A percentile compares a stretch with the other conserved stretches of the same genome.
These are phyloP conservation scores for Wickerhamomyces hampshirensis DNA, from an alignment of 805 yeast species.

Conservation along the genomic window DNA sequence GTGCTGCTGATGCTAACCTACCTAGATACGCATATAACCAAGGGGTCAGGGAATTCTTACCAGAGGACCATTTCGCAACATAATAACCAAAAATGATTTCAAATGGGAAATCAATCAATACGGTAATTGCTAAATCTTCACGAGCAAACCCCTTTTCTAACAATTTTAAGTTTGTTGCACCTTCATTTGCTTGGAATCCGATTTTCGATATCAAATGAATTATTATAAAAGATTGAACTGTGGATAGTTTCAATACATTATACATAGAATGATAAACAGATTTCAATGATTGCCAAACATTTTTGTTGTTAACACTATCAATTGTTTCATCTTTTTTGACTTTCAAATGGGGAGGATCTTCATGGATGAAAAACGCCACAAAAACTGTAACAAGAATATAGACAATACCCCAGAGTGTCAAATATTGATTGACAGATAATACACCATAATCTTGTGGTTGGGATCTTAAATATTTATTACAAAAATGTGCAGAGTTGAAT, in stretches of 20 bases:
- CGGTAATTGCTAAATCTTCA: conserved; percentile 91
- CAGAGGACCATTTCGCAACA: conserved; percentile 92
- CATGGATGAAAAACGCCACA: conserved; percentile 58
- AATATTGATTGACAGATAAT: conserved; percentile 67
- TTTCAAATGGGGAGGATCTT: conserved; percentile 55
- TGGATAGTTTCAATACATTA: conserved; percentile 60
- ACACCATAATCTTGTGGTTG: conserved; percentile 61
- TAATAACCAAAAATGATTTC: conserved; percentile 93
- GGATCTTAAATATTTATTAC: conserved; percentile 73
- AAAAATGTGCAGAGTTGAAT: conserved; percentile 86
- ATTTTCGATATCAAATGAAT: conserved; percentile 79
- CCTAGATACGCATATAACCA: conserved; percentile 90
- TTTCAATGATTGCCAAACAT: conserved; percentile 29
- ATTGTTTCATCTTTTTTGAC: conserved; percentile 28
- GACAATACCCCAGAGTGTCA: conserved; percentile 70
- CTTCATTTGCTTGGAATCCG: conserved; percentile 94
- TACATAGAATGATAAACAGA: conserved; percentile 63
- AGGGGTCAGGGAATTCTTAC: conserved; percentile 69
- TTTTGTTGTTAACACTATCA: conserved; percentile 20
- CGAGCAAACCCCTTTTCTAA: conserved; percentile 88
- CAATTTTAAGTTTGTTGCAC: conserved; percentile 87
- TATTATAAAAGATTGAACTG: conserved; percentile 68
- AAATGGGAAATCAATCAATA: conserved; percentile 91
- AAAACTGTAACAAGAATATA: conserved; percentile 64
- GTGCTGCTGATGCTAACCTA: conserved; percentile 63